These are phyloP conservation scores for Marvania coccoides DNA, from an alignment of 139 green algal genomes.

Conservation along the genomic window DNA sequence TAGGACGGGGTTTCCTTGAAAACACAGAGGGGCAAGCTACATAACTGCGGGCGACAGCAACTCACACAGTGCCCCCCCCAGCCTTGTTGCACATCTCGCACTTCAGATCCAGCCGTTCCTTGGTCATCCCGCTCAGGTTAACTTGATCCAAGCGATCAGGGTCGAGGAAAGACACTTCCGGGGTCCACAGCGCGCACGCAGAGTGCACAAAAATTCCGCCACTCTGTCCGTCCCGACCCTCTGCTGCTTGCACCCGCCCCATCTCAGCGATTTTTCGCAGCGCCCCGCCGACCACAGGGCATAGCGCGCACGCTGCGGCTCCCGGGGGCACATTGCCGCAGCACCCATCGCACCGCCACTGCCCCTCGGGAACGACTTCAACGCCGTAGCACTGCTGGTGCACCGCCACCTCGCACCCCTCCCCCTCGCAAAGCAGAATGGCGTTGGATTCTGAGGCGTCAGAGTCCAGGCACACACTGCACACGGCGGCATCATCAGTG, in stretches of 20 bases:
- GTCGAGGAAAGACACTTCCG: slow-evolving; percentile 17
- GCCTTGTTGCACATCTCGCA: slow-evolving; percentile 34
- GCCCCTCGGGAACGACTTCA: slow-evolving; percentile 8
- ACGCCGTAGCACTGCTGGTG: slow-evolving; percentile 41
- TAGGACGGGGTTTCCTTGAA: background rate
- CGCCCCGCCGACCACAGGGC: slow-evolving; percentile 22
- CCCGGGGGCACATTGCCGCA: slow-evolving; percentile 8
- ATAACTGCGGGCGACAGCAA: too few species aligned
- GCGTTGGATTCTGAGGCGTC: slow-evolving; percentile 20
- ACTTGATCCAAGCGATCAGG: slow-evolving; percentile 16
- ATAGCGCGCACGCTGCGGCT: slow-evolving; percentile 18
- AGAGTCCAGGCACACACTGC: slow-evolving; percentile 19
- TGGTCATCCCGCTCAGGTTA: slow-evolving; percentile 10
- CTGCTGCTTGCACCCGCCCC: background rate
- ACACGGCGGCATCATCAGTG: slow-evolving; percentile 20
- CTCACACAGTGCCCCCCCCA: slow-evolving; percentile 32
- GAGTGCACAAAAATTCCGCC: slow-evolving; percentile 25
- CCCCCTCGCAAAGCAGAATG: slow-evolving; percentile 39
- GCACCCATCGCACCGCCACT: slow-evolving; percentile 32
- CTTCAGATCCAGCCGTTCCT: slow-evolving; percentile 9
- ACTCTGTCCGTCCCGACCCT: background rate
- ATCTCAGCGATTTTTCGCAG: slow-evolving; percentile 17
- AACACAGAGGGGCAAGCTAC: background rate
- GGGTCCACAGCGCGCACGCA: slow-evolving; percentile 33
- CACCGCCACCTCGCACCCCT: slow-evolving; percentile 24